Conservation (phyloP, 2,329 filamentous ascomycete species). For the Thermomyces lanuginosus region DNA sequence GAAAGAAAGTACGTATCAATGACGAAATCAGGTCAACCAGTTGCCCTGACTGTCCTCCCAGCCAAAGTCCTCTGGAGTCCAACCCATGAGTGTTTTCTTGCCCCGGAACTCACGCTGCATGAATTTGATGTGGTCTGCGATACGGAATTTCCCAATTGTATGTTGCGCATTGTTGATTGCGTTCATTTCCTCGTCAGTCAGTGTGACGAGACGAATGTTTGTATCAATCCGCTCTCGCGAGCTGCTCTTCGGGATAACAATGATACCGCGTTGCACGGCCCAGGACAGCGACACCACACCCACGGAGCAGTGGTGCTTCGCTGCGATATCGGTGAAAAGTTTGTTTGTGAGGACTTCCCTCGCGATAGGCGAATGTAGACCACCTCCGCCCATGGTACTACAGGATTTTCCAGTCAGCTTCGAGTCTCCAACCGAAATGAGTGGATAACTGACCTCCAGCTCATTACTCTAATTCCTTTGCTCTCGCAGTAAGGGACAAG, state of each 20-base stretch:
- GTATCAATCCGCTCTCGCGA: constrained; percentile 29
- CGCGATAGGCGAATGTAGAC: too few species aligned
- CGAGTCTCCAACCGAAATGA: too few species aligned
- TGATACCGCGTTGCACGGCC: constrained; percentile 32
- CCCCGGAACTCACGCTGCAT: not conserved
- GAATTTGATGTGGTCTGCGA: not conserved
- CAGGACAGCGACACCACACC: constrained; percentile 26
- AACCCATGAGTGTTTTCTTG: constrained; percentile 1
- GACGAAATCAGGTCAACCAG: constrained; percentile 2
- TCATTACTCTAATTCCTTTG: constrained; percentile 13
- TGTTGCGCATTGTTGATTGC: constrained; percentile 1
- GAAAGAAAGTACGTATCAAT: too few species aligned
- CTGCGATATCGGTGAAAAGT: not conserved
- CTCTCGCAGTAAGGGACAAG: constrained; percentile 16
- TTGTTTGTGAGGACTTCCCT: not conserved
- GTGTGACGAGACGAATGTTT: constrained; percentile 21
- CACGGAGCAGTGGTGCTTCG: not conserved
- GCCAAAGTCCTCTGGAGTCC: constrained; percentile 1
- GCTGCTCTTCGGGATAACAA: constrained; percentile 37
- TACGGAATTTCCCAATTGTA: not conserved
- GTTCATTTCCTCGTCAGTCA: constrained; percentile 7
- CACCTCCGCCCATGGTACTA: too few species aligned
- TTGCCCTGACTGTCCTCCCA: constrained; percentile 2
- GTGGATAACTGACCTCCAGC: constrained; percentile 3
- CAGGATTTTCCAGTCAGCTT: too few species aligned